phyloP scores from a whole-genome alignment of 805 yeast species.

The Lachancea quebecensis region DNA sequence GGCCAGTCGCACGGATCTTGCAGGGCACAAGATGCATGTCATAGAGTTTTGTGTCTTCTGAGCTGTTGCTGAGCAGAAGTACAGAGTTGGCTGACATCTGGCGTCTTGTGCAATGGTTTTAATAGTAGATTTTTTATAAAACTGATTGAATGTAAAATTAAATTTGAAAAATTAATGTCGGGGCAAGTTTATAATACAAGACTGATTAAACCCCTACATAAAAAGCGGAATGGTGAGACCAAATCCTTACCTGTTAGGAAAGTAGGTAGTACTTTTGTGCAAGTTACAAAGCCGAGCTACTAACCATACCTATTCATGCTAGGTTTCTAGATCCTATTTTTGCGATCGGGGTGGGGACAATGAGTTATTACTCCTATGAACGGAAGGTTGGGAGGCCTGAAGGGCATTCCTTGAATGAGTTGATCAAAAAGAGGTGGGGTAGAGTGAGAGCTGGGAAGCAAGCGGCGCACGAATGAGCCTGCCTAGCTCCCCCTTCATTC shows the following conservation, averaged over 20 bases:
- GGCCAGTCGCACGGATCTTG: conserved; percentile 16
- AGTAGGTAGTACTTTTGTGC: conserved; percentile 19
- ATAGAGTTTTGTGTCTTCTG: conserved; percentile 1
- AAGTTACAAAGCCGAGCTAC: not conserved
- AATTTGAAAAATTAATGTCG: too few relatives aligned
- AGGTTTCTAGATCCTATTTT: conserved; percentile 58
- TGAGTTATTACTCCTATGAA: conserved; percentile 61
- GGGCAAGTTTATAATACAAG: too few relatives aligned
- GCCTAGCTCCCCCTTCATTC: too few relatives aligned
- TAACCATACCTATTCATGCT: not conserved
- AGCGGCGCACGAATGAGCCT: not conserved
- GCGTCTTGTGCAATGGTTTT: too few relatives aligned
- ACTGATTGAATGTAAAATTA: too few relatives aligned
- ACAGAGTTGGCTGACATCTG: too few relatives aligned
- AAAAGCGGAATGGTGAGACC: conserved; percentile 8
- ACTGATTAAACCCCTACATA: too few relatives aligned
- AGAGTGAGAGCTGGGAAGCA: conserved; percentile 4
- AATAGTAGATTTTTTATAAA: too few relatives aligned
- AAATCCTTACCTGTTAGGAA: conserved; percentile 15
- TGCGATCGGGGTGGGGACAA: conserved; percentile 54
- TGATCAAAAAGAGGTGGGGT: conserved; percentile 35
- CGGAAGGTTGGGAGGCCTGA: conserved; percentile 46
- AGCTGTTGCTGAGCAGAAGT: not conserved
- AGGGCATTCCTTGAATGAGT: conserved; percentile 55
- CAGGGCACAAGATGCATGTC: conserved; percentile 21